These are phyloP conservation scores for Cenchrus americanus DNA, from an alignment of 176 grass and related monocot species.

Conservation along the genomic window DNA sequence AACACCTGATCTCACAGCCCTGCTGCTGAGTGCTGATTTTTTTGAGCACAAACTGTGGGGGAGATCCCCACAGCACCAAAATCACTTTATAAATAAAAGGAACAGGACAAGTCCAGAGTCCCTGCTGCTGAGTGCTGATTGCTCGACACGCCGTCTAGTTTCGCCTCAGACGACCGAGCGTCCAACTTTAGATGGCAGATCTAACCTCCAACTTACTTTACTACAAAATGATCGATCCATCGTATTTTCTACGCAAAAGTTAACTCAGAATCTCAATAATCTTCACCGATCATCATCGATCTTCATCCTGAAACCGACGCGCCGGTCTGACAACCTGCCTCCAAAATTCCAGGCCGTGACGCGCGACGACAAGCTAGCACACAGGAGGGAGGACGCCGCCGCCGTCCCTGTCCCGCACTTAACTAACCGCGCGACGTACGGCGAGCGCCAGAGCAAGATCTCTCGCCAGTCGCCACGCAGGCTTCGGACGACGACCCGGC, in stretches of 20 bases:
- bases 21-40: background rate
- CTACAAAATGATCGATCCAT: background rate
- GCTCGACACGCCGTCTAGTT: background rate
- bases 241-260: background rate
- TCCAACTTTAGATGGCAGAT: slow-evolving; percentile 25
- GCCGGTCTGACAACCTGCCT: background rate
- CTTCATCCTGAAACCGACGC: background rate
- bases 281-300: background rate
- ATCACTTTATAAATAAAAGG: no score
- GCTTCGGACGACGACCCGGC: background rate
- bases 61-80: no score
- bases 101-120: no score
- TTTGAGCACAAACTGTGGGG: no score
- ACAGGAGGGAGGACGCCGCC: background rate
- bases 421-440: slow-evolving; percentile 27
- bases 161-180: background rate
- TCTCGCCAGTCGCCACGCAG: background rate
- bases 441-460: no score
- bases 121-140: background rate
- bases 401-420: slow-evolving; percentile 26
- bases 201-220: background rate
- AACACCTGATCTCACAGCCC: slow-evolving; percentile 1
- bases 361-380: background rate
- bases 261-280: background rate
- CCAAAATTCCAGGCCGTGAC: slow-evolving; percentile 41